These are phyloP conservation scores for Monilinia fructicola DNA, from an alignment of 2,329 filamentous ascomycete species.

Conservation along the genomic window DNA sequence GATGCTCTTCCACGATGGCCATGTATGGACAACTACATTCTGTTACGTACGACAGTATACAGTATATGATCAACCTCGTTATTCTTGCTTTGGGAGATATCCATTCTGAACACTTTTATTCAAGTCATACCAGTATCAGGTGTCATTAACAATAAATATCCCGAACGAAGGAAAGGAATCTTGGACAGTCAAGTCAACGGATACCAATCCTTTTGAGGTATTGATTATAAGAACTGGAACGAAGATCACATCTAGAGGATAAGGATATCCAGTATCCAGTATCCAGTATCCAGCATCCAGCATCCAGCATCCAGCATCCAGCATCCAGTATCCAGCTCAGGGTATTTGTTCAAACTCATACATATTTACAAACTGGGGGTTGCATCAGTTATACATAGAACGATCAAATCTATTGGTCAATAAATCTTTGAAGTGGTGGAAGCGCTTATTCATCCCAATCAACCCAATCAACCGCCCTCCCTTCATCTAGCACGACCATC, in stretches of 20 bases:
- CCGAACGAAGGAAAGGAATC: not conserved
- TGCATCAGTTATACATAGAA: slow-evolving; percentile 10
- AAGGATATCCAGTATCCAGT: not conserved
- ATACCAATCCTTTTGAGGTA: slow-evolving; percentile 8
- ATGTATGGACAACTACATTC: slow-evolving; percentile 31
- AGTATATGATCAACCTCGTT: slow-evolving; percentile 28
- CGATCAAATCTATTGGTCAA: slow-evolving; percentile 7
- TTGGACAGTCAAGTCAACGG: not conserved
- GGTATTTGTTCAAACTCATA: no score
- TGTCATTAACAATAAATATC: not conserved
- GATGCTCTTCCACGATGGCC: slow-evolving; percentile 27
- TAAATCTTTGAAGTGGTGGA: not conserved
- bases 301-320: not conserved
- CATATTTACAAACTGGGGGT: not conserved
- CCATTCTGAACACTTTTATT: not conserved
- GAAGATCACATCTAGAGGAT: not conserved
- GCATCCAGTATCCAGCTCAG: not conserved
- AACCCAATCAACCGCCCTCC: not conserved
- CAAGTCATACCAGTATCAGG: not conserved
- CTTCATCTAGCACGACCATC: not conserved
- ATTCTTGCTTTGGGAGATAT: not conserved
- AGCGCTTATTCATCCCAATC: slow-evolving; percentile 11
- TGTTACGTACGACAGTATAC: slow-evolving; percentile 32
- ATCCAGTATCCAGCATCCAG: not conserved
- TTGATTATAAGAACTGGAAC: slow-evolving; percentile 1